Evolutionary conservation across 305 asterid genomes (phyloP), one percentile per base, ranked within the genome.

Genomic region (Euphrasia arctica): DNA sequence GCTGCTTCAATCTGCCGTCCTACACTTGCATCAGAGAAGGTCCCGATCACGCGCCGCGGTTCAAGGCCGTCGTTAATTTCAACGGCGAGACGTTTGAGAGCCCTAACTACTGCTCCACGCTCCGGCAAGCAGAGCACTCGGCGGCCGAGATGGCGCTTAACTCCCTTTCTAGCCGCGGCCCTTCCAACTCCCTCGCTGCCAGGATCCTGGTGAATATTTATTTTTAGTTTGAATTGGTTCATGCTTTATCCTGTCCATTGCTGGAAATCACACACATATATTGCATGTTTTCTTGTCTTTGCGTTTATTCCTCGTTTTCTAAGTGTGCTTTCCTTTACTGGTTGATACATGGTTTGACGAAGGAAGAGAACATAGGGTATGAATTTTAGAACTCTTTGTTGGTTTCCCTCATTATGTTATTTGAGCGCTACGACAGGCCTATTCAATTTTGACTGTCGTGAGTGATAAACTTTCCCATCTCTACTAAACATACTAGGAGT

Each of bases 11-110:
- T 72, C 79, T 83, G 70, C 96, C 92, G 66, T 77, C 87, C 27
- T 89, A 86, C 74, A 65, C 82, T 13, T 75, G 78, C 71, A 70
- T 84, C 66, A 72, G 87, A 60, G 95, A 89, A 70, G 92, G 96
- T 79, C 95, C 96, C 54, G 95, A 89, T 75, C 95, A 86, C 83
- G 95, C 92, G 76, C 92, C 95, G 77, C 76, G 86, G 58, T 88
- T 88, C 80, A 88, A 84, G 74, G 91, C 91, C 28, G 74, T 80
- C 45, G 95, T 88, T 54, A 84, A 75, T 69, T 89, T 89, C 50
- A 84, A 82, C 66, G 90, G 92, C 25, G 92, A 89, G 80, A 70
- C 73, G 22, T 89, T 82, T 51, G 90, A 84, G 78, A 77, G 91
- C 74, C 95, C 88, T 39, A 71, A 74, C 70, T 84, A 80, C 85